A percentile compares a stretch with the other conserved stretches of the same genome.
Evolutionary conservation across 2,329 filamentous ascomycete species (phyloP).

Genomic region (Colletotrichum karsti): DNA sequence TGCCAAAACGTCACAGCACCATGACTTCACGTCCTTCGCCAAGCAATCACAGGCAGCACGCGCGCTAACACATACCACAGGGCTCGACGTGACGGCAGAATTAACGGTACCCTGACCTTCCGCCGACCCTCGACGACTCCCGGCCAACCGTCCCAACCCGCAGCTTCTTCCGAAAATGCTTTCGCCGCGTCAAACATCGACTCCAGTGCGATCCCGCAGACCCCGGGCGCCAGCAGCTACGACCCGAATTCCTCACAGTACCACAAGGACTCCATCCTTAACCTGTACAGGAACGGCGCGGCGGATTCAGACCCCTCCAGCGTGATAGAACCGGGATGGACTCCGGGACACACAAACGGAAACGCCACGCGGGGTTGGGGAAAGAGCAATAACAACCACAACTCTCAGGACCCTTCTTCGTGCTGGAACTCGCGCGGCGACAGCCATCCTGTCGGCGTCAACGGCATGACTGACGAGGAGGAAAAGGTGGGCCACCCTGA

Average conservation of each 20-base stretch:
- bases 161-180: conserved; percentile 45
- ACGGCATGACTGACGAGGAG: conserved; percentile 72
- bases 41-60: not conserved
- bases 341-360: conserved; percentile 77
- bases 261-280: conserved; percentile 80
- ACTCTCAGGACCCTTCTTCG: conserved; percentile 83
- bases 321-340: conserved; percentile 81
- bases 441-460: conserved; percentile 75
- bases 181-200: conserved; percentile 34
- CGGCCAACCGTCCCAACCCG: conserved; percentile 48
- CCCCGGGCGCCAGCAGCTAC: conserved; percentile 42
- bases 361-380: conserved; percentile 74
- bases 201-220: conserved; percentile 42
- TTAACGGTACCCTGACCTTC: conserved; percentile 72
- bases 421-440: conserved; percentile 86
- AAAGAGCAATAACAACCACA: conserved; percentile 77
- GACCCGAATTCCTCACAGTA: conserved; percentile 67
- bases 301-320: conserved; percentile 62
- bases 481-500: conserved; percentile 57
- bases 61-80: conserved; percentile 42
- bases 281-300: conserved; percentile 66
- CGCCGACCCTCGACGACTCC: conserved; percentile 70
- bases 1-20: conserved; percentile 4
- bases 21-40: not conserved
- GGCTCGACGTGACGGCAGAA: conserved; percentile 65